Conservation (phyloP, 1,139 yeast species). For the Scheffersomyces parashehatae region DNA sequence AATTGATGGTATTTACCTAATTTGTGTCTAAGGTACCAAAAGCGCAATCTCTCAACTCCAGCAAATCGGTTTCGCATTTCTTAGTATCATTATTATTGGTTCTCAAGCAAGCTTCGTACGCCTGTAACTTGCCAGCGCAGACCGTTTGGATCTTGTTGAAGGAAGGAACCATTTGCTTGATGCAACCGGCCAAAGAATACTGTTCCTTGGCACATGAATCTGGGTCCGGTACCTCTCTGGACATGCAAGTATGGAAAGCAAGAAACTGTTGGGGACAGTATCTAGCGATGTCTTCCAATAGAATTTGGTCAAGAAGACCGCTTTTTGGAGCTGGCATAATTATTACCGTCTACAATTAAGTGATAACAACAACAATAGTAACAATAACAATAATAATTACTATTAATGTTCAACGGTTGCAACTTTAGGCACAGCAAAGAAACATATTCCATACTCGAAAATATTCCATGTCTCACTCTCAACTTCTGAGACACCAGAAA, state of each 20-base stretch:
- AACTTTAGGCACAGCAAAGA: no score
- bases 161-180: slow-evolving; percentile 59
- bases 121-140: slow-evolving; percentile 56
- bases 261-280: slow-evolving; percentile 66
- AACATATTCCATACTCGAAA: no score
- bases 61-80: slow-evolving; percentile 28
- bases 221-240: slow-evolving; percentile 44
- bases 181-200: slow-evolving; percentile 53
- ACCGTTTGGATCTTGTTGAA: slow-evolving; percentile 61
- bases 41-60: slow-evolving; percentile 39
- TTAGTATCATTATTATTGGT: slow-evolving; percentile 33
- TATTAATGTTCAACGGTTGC: no score
- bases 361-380: no score
- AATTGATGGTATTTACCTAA: not conserved
- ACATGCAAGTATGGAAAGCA: slow-evolving; percentile 65
- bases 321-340: slow-evolving; percentile 3
- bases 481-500: no score
- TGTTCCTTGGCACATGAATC: slow-evolving; percentile 54
- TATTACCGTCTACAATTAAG: no score
- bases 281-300: slow-evolving; percentile 62
- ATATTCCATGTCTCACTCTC: no score
- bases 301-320: slow-evolving; percentile 45
- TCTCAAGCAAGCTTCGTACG: slow-evolving; percentile 61
- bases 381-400: no score
- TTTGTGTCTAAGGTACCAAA: slow-evolving; percentile 20